phyloP scores from a whole-genome alignment of 176 grass and related monocot genomes.

The Pharus latifolius region DNA sequence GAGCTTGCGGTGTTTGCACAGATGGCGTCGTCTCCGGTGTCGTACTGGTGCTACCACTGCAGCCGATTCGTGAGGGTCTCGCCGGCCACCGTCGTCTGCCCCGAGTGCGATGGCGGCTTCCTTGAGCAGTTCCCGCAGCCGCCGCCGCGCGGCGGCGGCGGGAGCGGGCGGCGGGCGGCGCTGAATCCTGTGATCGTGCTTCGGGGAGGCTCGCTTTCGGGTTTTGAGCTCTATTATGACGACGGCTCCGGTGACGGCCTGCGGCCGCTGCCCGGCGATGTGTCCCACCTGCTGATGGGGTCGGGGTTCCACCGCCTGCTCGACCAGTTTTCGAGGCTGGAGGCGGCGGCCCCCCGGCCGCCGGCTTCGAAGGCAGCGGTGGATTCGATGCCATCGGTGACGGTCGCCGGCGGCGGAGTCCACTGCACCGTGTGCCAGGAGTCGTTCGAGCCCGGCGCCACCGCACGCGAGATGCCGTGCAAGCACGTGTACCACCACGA shows the following conservation, averaged over 20 bases:
- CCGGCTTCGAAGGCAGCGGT: slow-evolving; percentile 72
- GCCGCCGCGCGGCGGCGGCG: slow-evolving; percentile 31
- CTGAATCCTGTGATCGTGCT: slow-evolving; percentile 82
- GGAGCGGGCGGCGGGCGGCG: slow-evolving; percentile 36
- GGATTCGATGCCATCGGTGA: slow-evolving; percentile 52
- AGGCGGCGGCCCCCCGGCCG: slow-evolving; percentile 37
- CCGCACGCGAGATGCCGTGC: slow-evolving; percentile 89
- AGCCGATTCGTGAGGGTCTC: slow-evolving; percentile 60
- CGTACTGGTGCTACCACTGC: slow-evolving; percentile 76
- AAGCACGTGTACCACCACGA: slow-evolving; percentile 97
- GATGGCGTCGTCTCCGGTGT: slow-evolving; percentile 55
- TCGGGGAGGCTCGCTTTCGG: slow-evolving; percentile 38
- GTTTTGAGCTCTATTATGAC: slow-evolving; percentile 76
- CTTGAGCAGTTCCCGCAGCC: slow-evolving; percentile 55
- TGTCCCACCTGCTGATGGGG: slow-evolving; percentile 64
- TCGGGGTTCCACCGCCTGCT: slow-evolving; percentile 65
- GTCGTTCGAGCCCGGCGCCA: slow-evolving; percentile 60
- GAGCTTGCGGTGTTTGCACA: not conserved
- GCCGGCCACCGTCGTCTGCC: slow-evolving; percentile 45
- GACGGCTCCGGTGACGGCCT: slow-evolving; percentile 58
- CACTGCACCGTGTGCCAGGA: slow-evolving; percentile 92
- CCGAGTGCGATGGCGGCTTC: slow-evolving; percentile 69
- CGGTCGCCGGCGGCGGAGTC: slow-evolving; percentile 11
- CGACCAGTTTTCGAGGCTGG: slow-evolving; percentile 60
- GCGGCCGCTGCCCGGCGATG: slow-evolving; percentile 50